Percentiles rank a stretch among this genome's conserved stretches.
Conservation (phyloP, 129 eudicot genomes). For the Cynara cardunculus region DNA sequence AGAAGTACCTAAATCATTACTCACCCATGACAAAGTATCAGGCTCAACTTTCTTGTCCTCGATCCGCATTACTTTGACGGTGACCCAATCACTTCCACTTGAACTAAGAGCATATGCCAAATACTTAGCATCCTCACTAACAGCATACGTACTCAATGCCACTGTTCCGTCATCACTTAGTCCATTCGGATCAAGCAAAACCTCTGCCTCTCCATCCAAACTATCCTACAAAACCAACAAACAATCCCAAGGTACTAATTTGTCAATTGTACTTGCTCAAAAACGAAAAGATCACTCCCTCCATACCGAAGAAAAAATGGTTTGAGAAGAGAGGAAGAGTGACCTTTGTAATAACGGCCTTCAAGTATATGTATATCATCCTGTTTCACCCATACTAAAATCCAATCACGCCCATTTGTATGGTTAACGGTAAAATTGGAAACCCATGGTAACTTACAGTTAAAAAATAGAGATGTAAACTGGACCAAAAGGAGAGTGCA, state of each 20-base stretch:
- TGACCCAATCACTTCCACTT: slow-evolving; percentile 98
- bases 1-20: not conserved
- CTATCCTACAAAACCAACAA: slow-evolving; percentile 55
- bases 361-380: not conserved
- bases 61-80: slow-evolving; percentile 70
- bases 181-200: slow-evolving; percentile 88
- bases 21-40: slow-evolving; percentile 86
- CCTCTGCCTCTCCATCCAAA: slow-evolving; percentile 77
- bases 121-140: slow-evolving; percentile 92
- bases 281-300: not conserved
- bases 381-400: not conserved
- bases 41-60: slow-evolving; percentile 61
- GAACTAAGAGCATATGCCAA: slow-evolving; percentile 83
- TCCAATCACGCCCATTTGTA: not conserved
- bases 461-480: not conserved
- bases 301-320: not conserved
- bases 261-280: not conserved
- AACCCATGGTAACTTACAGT: not conserved
- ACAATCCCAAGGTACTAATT: not conserved
- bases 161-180: slow-evolving; percentile 95
- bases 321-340: not conserved
- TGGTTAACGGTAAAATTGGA: not conserved
- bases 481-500: not conserved
- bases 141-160: slow-evolving; percentile 62
- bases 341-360: not conserved